Evolutionary conservation across 78 protist species (phyloP).

Genomic region (Protostelium mycophagum): DNA sequence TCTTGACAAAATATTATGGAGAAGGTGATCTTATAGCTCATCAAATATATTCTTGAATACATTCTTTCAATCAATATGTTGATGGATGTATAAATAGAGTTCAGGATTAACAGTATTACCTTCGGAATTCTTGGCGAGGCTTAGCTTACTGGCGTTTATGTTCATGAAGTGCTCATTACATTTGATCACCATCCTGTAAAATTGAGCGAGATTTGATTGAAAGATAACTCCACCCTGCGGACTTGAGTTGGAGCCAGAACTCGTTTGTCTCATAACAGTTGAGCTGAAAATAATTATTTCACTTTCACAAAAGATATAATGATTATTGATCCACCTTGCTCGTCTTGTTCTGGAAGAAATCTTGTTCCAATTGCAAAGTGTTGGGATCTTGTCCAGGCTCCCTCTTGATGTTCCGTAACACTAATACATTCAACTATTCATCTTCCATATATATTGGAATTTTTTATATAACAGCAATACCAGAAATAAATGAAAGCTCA

Average conservation of each 20-base stretch:
- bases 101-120: no score
- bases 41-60: no score
- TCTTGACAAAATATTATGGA: neutral
- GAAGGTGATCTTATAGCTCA: no score
- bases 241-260: conserved; percentile 52
- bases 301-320: conserved; percentile 9
- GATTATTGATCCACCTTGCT: neutral
- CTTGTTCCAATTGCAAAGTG: conserved; percentile 40
- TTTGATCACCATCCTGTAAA: neutral
- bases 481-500: neutral
- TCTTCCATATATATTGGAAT: no score
- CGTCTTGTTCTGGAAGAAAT: conserved; percentile 16
- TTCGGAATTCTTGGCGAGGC: neutral
- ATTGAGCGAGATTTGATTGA: no score
- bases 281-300: no score
- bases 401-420: neutral
- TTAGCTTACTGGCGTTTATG: neutral
- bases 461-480: neutral
- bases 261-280: conserved; percentile 24
- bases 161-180: neutral
- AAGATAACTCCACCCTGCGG: conserved; percentile 17
- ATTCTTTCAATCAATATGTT: no score
- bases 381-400: conserved; percentile 33
- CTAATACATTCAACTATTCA: neutral
- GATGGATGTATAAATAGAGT: no score